phyloP scores from a whole-genome alignment of 2,329 filamentous ascomycete genomes.

The Penicillium frequentans region DNA sequence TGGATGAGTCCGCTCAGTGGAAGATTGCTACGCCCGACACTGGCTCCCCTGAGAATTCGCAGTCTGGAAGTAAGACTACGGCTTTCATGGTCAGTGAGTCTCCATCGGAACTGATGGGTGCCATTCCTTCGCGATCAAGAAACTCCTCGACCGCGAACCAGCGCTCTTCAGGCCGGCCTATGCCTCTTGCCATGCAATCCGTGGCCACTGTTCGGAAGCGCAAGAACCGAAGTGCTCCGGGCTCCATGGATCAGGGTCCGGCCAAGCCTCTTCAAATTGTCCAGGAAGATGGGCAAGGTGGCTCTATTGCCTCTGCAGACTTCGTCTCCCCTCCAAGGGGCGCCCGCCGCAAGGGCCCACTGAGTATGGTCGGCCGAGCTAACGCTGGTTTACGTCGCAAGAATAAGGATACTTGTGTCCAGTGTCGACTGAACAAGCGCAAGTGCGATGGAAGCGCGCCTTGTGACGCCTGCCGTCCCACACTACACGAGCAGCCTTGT shows the following conservation, averaged over 20 bases:
- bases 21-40: constrained; percentile 27
- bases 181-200: constrained; percentile 33
- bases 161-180: constrained; percentile 27
- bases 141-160: constrained; percentile 25
- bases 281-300: constrained; percentile 45
- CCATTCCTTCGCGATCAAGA: constrained; percentile 25
- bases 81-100: constrained; percentile 39
- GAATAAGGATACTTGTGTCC: constrained; percentile 47
- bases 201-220: constrained; percentile 35
- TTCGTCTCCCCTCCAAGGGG: constrained; percentile 44
- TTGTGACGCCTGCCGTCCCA: constrained; percentile 44
- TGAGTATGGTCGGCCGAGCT: constrained; percentile 40
- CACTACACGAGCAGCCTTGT: constrained; percentile 45
- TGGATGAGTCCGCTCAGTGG: constrained; percentile 34
- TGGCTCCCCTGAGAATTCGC: constrained; percentile 25
- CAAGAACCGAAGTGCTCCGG: constrained; percentile 31
- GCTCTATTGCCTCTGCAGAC: constrained; percentile 42
- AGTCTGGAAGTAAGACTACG: constrained; percentile 26
- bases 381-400: constrained; percentile 44
- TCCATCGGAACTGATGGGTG: constrained; percentile 29
- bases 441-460: constrained; percentile 46
- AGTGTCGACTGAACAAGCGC: constrained; percentile 46
- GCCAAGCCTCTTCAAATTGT: constrained; percentile 43
- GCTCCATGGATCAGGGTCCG: constrained; percentile 29
- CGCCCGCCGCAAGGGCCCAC: constrained; percentile 43